phyloP scores from a whole-genome alignment of 2,329 filamentous ascomycete species.

The Colletotrichum graminicola region DNA sequence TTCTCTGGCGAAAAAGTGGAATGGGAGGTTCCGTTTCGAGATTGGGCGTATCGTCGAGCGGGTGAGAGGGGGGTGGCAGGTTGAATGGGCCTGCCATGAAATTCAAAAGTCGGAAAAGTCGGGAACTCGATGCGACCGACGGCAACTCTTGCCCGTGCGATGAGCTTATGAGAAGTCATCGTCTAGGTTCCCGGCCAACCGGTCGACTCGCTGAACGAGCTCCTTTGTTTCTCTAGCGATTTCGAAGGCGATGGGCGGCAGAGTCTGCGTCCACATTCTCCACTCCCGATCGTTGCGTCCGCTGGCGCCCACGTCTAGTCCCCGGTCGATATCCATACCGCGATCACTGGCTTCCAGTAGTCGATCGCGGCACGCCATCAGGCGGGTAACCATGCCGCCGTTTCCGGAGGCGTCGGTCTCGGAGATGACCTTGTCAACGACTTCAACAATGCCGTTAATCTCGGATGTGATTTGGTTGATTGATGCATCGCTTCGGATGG shows the following conservation, averaged over 20 bases:
- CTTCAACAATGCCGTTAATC: conserved; percentile 76
- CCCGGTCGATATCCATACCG: conserved; percentile 72
- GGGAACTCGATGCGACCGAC: background rate
- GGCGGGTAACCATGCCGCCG: conserved; percentile 63
- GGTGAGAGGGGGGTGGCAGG: background rate
- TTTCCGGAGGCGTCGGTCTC: conserved; percentile 72
- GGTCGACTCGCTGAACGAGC: conserved; percentile 62
- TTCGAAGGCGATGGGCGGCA: conserved; percentile 89
- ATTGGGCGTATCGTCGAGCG: conserved; percentile 22
- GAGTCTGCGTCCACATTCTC: conserved; percentile 74
- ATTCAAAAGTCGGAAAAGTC: background rate
- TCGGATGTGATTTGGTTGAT: conserved; percentile 76
- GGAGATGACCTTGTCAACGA: conserved; percentile 77
- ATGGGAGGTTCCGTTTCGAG: conserved; percentile 22
- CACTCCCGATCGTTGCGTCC: conserved; percentile 67
- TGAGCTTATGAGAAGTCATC: conserved; percentile 60
- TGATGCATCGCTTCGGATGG: conserved; percentile 74
- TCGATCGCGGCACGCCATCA: conserved; percentile 74
- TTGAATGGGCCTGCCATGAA: background rate
- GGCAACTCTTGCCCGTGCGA: background rate
- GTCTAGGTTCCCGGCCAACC: conserved; percentile 50
- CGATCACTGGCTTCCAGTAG: conserved; percentile 73
- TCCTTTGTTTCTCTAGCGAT: conserved; percentile 87
- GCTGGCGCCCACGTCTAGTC: conserved; percentile 67
- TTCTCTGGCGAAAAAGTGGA: conserved; percentile 27